Percentiles rank a stretch among this genome's conserved stretches.
Evolutionary conservation across 345 rosid species (phyloP).

Genomic region (Psidium friedrichsthalianum): DNA sequence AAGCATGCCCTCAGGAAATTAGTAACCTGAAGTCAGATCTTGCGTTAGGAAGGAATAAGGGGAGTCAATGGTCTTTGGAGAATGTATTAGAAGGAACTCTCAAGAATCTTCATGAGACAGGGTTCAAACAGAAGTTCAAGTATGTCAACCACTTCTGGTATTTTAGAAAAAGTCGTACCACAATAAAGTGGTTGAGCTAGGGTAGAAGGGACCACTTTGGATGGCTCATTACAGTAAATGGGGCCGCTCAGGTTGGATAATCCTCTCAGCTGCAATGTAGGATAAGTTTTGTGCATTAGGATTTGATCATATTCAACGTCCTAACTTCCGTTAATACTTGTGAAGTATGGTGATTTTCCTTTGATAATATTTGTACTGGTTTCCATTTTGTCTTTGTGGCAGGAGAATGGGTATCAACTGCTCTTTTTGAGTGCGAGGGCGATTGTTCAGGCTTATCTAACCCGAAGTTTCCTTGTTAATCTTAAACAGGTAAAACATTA

Average conservation of each 20-base stretch:
- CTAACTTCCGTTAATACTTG: neutral
- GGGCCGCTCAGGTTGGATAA: neutral
- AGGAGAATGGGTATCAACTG: constrained; percentile 96
- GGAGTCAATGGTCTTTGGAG: neutral
- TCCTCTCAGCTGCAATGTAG: neutral
- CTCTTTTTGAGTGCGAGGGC: constrained; percentile 94
- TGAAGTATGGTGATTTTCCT: neutral
- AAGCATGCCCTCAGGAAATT: neutral
- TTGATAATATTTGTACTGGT: neutral
- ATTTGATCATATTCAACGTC: neutral
- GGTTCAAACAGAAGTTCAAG: neutral
- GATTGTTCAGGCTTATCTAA: constrained; percentile 89
- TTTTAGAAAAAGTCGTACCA: neutral
- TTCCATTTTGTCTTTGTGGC: constrained; percentile 9
- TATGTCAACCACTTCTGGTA: neutral
- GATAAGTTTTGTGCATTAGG: neutral
- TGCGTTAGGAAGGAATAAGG: neutral
- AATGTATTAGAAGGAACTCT: neutral
- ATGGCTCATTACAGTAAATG: neutral
- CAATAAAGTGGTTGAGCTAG: neutral
- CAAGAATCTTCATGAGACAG: neutral
- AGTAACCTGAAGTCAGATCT: neutral
- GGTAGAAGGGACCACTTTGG: neutral
- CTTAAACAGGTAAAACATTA: constrained; percentile 57
- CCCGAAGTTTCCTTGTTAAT: constrained; percentile 67